Base-by-base conservation (phyloP, 2,329 filamentous ascomycete genomes). In the Ophiostoma sp. region DNA sequence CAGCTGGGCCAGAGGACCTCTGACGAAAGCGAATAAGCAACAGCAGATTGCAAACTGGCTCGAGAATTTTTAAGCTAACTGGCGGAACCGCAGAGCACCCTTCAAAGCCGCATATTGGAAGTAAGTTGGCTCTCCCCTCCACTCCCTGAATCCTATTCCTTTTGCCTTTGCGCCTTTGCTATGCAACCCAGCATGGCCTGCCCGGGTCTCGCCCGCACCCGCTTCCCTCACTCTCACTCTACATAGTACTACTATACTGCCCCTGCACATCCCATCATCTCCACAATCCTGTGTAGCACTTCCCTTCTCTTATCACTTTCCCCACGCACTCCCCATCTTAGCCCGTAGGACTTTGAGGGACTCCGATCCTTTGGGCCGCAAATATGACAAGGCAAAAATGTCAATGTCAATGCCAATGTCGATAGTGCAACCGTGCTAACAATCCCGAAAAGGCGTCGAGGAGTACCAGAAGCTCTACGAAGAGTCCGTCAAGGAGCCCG, bases 401-500 rank as follows among this genome's bases (percentile, higher is more conserved):
- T 4, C 57, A 44, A 48, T 20, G 44, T 48, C 13, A 35, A n/a
- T 36, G 17, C 4, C 57, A 44, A 48, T 20, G 44, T 48, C 13
- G 20, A n/a, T 48, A 48, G 17, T 48, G 20, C 20, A 35, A 35
- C 31, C 33, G 60, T 65, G 62, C 62, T 65, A 39, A 65, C 62
- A 23, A 23, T 41, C 11, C 64, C 44, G 39, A 2, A 48, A 65
- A 90, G 87, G 82, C 75, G 78, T 90, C 72, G 87, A 90, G 73
- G 86, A 90, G 75, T 91, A 91, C 80, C 85, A 90, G 77, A 82
- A 83, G 76, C 79, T 90, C 71, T 90, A 91, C 84, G 84, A 89
- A 77, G 86, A 99, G 82, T 99, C 95, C 67, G 97, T 99, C 79
- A 89, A 90, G 76, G 84, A 95, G 76, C 94, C 95, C 67, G 83